These are phyloP conservation scores for Aechmea fasciata DNA, from an alignment of 176 grass and related monocot genomes.

Conservation along the genomic window DNA sequence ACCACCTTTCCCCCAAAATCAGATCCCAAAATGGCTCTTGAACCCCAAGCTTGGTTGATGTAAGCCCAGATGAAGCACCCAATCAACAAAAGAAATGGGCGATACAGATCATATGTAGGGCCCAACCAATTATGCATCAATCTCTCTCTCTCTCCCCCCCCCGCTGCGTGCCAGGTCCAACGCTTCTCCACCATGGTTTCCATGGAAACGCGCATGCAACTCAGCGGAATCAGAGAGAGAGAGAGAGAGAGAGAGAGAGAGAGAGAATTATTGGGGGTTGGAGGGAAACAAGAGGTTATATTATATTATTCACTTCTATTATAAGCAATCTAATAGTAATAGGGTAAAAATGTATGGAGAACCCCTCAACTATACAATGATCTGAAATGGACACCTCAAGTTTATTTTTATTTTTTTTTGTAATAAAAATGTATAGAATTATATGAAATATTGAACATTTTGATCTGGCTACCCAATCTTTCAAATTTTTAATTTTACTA, in stretches of 20 bases:
- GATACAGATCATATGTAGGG: neutral
- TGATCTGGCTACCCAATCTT: too few relatives aligned
- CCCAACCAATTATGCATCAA: neutral
- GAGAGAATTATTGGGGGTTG: neutral
- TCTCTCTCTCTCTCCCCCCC: neutral
- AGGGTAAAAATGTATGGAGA: too few relatives aligned
- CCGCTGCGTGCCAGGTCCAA: neutral
- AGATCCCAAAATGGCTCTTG: neutral
- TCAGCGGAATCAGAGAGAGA: neutral
- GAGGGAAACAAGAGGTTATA: neutral
- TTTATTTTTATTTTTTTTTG: too few relatives aligned
- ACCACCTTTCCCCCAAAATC: neutral
- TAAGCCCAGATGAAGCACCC: neutral
- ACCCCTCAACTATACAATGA: too few relatives aligned
- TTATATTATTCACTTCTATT: neutral
- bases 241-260: neutral
- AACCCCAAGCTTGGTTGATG: neutral
- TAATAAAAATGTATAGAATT: too few relatives aligned
- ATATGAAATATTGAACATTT: too few relatives aligned
- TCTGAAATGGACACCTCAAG: too few relatives aligned
- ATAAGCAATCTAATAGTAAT: neutral
- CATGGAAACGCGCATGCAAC: slow-evolving; percentile 1
- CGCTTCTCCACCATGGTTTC: neutral
- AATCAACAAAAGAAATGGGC: neutral
- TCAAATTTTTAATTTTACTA: too few relatives aligned